Percentiles rank a stretch among this genome's conserved stretches.
Conservation (phyloP, 1,139 yeast species). For the Eremothecium cymbalariae region DNA sequence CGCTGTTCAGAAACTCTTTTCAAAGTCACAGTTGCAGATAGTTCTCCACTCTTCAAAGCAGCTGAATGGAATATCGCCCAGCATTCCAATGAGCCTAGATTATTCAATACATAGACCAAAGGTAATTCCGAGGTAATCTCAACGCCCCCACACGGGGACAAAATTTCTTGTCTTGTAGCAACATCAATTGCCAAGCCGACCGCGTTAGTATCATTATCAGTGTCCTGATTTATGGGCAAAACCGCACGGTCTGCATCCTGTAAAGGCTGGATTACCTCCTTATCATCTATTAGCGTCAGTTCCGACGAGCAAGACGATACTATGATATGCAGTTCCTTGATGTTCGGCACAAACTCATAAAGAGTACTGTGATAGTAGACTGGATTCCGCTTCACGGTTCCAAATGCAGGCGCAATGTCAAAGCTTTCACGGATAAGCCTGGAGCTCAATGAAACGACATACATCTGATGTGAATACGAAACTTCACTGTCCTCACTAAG, state of each 20-base stretch:
- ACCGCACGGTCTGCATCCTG: conserved; percentile 68
- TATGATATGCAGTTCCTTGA: conserved; percentile 36
- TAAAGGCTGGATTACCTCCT: conserved; percentile 35
- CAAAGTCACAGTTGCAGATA: conserved; percentile 17
- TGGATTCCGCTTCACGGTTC: conserved; percentile 43
- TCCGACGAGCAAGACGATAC: conserved; percentile 62
- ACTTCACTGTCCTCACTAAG: conserved; percentile 19
- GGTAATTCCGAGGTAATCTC: conserved; percentile 57
- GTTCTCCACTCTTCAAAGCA: conserved; percentile 36
- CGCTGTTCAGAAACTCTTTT: too few relatives aligned
- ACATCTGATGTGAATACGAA: conserved; percentile 22
- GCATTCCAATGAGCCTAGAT: conserved; percentile 51
- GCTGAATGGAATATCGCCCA: conserved; percentile 58
- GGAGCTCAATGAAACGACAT: conserved; percentile 16
- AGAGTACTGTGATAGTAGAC: conserved; percentile 42
- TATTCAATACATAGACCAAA: conserved; percentile 50
- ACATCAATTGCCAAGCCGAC: conserved; percentile 62
- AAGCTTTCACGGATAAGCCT: conserved; percentile 33
- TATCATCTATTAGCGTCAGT: conserved; percentile 37
- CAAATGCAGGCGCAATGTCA: conserved; percentile 55
- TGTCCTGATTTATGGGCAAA: conserved; percentile 57
- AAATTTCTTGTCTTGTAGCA: conserved; percentile 37
- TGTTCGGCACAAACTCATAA: conserved; percentile 38
- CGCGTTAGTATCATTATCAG: conserved; percentile 61
- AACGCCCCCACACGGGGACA: conserved; percentile 50